phyloP scores from a whole-genome alignment of 345 rosid species.

The Syzygium grande region DNA sequence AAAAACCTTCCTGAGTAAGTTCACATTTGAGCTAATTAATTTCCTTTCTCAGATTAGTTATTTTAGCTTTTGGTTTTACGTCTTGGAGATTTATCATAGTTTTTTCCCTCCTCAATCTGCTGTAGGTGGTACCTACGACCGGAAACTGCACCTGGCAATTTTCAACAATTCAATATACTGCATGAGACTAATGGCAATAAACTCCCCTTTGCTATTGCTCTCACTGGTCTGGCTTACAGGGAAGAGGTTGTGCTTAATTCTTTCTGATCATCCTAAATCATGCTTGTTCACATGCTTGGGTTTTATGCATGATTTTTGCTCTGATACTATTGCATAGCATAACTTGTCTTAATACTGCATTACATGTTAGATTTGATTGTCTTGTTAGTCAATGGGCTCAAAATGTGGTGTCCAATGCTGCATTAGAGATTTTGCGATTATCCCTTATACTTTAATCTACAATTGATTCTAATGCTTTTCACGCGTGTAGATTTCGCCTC shows the following conservation, averaged over 20 bases:
- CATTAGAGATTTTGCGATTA: background rate
- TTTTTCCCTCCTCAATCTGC: too few species aligned
- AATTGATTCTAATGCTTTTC: background rate
- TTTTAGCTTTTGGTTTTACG: too few species aligned
- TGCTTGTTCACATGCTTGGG: too few species aligned
- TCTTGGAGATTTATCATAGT: too few species aligned
- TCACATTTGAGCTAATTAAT: too few species aligned
- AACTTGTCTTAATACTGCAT: background rate
- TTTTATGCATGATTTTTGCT: background rate
- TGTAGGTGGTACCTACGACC: constrained; percentile 74
- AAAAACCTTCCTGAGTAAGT: too few species aligned
- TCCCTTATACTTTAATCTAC: background rate
- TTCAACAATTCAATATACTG: constrained; percentile 42
- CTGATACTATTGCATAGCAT: background rate
- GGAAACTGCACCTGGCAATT: constrained; percentile 91
- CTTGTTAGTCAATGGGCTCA: background rate
- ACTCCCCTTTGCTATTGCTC: constrained; percentile 91
- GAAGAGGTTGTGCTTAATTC: constrained; percentile 53
- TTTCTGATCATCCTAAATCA: background rate
- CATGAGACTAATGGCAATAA: constrained; percentile 57
- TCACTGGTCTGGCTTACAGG: constrained; percentile 86
- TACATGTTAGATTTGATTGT: background rate
- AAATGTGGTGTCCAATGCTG: background rate
- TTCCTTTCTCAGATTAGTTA: too few species aligned
- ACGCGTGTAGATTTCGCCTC: constrained; percentile 67